Percentiles rank a stretch among this genome's conserved stretches.
These are phyloP conservation scores for Golubevia sp. DNA, from an alignment of 1,284 basidiomycete genomes.

Conservation along the genomic window DNA sequence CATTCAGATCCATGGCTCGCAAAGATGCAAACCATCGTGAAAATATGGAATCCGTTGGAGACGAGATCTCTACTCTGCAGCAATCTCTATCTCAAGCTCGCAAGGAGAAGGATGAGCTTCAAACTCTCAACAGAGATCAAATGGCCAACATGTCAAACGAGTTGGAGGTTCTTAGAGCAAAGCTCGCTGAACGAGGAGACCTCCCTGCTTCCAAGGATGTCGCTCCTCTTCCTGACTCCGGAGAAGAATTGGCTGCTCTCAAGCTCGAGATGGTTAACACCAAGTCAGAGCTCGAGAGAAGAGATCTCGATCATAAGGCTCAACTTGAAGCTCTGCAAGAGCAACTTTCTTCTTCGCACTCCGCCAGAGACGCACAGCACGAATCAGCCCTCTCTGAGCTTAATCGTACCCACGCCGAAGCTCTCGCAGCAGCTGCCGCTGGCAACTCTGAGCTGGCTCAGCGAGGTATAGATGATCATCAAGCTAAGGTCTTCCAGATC, in stretches of 20 bases:
- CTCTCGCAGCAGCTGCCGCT: background rate
- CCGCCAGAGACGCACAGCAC: background rate
- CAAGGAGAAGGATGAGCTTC: constrained; percentile 29
- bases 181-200: constrained; percentile 13
- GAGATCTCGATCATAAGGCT: background rate
- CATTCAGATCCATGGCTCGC: constrained; percentile 35
- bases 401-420: background rate
- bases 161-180: constrained; percentile 28
- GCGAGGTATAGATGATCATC: background rate
- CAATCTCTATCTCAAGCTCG: background rate
- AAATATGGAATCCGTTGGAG: constrained; percentile 19
- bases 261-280: background rate
- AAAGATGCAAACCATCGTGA: constrained; percentile 45
- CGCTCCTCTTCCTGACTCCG: background rate
- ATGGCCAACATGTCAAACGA: constrained; percentile 28
- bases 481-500: background rate
- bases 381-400: background rate
- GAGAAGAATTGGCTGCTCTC: background rate
- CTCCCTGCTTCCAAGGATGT: background rate
- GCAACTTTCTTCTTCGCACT: background rate
- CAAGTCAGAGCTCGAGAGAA: background rate
- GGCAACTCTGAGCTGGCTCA: background rate
- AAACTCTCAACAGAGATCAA: constrained; percentile 27
- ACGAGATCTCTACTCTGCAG: constrained; percentile 19
- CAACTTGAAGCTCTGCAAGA: background rate